These are phyloP conservation scores for Pseudopithomyces maydicus DNA, from an alignment of 2,329 filamentous ascomycete species.

Conservation along the genomic window DNA sequence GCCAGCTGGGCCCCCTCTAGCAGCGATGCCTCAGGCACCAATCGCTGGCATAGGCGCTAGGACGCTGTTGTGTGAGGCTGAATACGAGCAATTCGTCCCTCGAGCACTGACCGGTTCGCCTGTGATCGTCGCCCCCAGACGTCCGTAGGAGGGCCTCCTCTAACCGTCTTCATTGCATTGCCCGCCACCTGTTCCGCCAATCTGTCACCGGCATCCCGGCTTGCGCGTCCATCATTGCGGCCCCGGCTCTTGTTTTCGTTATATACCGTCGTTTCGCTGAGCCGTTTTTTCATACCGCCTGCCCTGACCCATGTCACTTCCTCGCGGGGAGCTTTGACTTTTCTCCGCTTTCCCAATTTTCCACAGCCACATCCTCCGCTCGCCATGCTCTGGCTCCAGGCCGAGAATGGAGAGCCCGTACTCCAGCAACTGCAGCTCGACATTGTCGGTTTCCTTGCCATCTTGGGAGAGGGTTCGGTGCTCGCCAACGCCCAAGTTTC, in stretches of 20 bases:
- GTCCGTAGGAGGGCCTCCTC: constrained; percentile 10
- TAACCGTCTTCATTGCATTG: constrained; percentile 1
- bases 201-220: constrained; percentile 13
- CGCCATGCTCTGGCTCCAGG: constrained; percentile 45
- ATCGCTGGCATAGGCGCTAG: constrained; percentile 17
- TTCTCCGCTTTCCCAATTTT: constrained; percentile 6
- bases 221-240: constrained; percentile 21
- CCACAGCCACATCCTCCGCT: background rate
- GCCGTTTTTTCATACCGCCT: constrained; percentile 13
- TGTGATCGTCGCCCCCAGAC: constrained; percentile 13
- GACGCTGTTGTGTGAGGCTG: constrained; percentile 25
- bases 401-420: constrained; percentile 22
- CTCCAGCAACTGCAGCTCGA: constrained; percentile 55
- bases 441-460: constrained; percentile 61
- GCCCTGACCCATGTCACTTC: constrained; percentile 25
- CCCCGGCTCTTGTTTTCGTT: constrained; percentile 18
- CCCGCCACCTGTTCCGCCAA: constrained; percentile 7
- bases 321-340: constrained; percentile 16
- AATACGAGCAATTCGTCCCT: constrained; percentile 20
- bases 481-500: constrained; percentile 57
- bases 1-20: constrained; percentile 21
- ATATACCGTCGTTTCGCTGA: constrained; percentile 21
- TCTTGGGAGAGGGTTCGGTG: constrained; percentile 58
- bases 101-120: constrained; percentile 26
- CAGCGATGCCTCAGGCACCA: constrained; percentile 24